Conservation (phyloP, 306 rosid species). For the Cucumis sativus region Cucumber_9930_V3 NC_026658.2:25278501-25279000, state of each 20-base stretch:
- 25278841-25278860: neutral
- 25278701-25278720: no score
- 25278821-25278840: neutral
- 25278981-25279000: conserved; percentile 67
- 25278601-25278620: no score
- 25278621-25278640: no score
- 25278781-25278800: neutral
- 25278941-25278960: conserved; percentile 64
- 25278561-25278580: no score
- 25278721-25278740: no score
- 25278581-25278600: no score
- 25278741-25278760: neutral
- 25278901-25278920: conserved; percentile 14
- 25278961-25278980: conserved; percentile 55
- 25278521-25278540: no score
- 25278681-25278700: neutral
- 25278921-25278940: conserved; percentile 45
- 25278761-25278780: neutral
- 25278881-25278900: neutral
- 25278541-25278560: no score
- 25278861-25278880: neutral
- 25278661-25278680: neutral
- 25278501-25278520: no score
- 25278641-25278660: neutral
- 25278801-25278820: neutral